Base-by-base conservation (phyloP, 2,329 filamentous ascomycete genomes). In the Ceratocystiopsis sp. region DNA sequence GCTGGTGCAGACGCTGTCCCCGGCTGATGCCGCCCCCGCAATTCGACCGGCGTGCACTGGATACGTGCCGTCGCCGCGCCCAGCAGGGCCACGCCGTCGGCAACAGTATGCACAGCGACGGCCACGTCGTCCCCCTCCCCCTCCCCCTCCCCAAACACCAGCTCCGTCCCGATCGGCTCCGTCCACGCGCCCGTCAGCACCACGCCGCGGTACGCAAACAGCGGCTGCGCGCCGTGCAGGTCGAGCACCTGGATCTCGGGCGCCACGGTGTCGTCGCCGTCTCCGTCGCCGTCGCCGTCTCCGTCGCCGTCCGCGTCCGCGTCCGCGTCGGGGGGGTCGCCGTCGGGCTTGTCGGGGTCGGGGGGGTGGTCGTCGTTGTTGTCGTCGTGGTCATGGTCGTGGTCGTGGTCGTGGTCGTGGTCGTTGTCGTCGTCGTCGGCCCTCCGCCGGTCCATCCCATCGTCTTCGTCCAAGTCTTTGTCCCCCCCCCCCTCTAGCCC, bases 151-250 rank as follows among this genome's bases (percentile, higher is more conserved):
- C 68, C 69, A 53, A 95, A 80, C 37, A 93, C 72, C 49, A 87
- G 64, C 51, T 93, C 84, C 0, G 86, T 93, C 34, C 89, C 89
- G 37, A 93, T 73, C 46, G 85, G 80, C 48, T 83, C 76, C 12
- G 75, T 73, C 89, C 89, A 96, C 38, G 75, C 64, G 50, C 85
- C 89, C 49, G 75, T 77, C 56, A 87, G 91, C 18, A 93, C 65
- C 48, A 79, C 74, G 29, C 81, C 82, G 45, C 80, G 72, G 60
- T 93, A 93, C 18, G 81, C 80, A 46, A 94, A 69, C 25, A 94
- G 64, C 0, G 89, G 89, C 40, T 82, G 80, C 3, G 63, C 54
- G 1, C 79, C 79, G 58, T 93, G 81, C 4, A 95, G 68, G 25
- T 84, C 85, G n/a, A 91, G 66, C 41, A 95, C 78, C 55, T 94